phyloP scores from a whole-genome alignment of 129 eudicot species.

The Cynara cardunculus region DNA sequence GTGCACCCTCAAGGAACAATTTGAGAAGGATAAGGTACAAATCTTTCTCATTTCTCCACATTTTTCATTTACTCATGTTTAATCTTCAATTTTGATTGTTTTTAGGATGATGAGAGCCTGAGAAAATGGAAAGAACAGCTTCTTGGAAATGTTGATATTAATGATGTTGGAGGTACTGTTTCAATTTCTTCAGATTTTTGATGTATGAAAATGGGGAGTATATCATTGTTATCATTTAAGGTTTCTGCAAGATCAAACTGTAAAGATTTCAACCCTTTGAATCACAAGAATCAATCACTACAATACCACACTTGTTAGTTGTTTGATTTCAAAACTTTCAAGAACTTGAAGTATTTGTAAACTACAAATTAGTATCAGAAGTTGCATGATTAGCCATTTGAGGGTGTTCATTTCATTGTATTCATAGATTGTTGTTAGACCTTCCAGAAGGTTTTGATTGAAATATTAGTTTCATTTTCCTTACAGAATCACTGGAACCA shows the following conservation, averaged over 20 bases:
- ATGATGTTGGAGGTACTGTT: slow-evolving; percentile 55
- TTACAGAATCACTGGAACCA: slow-evolving; percentile 54
- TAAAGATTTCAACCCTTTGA: background rate
- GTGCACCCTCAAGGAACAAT: slow-evolving; percentile 49
- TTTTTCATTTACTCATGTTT: background rate
- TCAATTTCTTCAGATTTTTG: background rate
- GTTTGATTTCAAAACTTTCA: background rate
- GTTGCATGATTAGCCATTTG: background rate
- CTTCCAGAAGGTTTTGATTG: background rate
- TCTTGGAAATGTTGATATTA: slow-evolving; percentile 59
- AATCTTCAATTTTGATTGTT: slow-evolving; percentile 1
- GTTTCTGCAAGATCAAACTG: background rate
- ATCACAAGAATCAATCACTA: background rate
- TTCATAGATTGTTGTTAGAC: too few species aligned
- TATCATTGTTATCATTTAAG: background rate
- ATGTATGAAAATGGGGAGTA: background rate
- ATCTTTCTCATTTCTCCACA: background rate
- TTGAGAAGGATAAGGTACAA: slow-evolving; percentile 61
- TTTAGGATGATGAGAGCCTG: slow-evolving; percentile 69
- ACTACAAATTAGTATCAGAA: background rate
- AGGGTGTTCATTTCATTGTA: background rate
- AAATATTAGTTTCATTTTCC: slow-evolving; percentile 11
- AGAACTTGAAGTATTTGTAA: background rate
- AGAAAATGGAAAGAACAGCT: slow-evolving; percentile 78
- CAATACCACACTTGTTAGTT: background rate